These are phyloP conservation scores for Populus trichocarpa DNA, from an alignment of 441 rosid species.

Conservation along the genomic window DNA sequence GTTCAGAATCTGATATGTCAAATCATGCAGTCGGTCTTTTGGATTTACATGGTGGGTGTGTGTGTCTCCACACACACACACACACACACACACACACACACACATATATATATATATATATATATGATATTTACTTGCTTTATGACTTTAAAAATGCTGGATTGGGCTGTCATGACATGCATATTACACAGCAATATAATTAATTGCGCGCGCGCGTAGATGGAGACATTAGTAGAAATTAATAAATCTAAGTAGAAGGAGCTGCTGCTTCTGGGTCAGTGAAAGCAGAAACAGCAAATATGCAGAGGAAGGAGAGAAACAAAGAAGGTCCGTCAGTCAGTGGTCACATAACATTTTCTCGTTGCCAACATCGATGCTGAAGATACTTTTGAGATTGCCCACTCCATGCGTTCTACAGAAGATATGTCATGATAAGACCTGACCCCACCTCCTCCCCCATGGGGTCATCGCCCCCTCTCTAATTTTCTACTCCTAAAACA, in stretches of 20 bases:
- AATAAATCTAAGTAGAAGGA: background rate
- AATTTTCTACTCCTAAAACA: background rate
- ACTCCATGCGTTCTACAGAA: background rate
- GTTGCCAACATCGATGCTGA: constrained; percentile 10
- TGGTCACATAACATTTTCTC: constrained; percentile 8
- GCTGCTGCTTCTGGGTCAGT: background rate
- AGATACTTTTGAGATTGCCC: background rate
- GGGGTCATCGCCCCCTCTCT: background rate
- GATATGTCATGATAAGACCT: too few relatives aligned
- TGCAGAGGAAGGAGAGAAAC: background rate
- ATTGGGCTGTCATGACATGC: constrained; percentile 32
- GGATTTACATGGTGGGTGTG: constrained; percentile 23
- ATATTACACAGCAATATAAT: too few relatives aligned
- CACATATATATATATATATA: too few relatives aligned
- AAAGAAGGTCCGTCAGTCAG: background rate
- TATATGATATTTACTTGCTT: constrained; percentile 1
- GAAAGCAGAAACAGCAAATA: background rate
- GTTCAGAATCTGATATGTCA: constrained; percentile 62
- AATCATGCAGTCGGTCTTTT: constrained; percentile 46
- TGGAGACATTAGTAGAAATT: background rate
- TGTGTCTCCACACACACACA: constrained; percentile 13
- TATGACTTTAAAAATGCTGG: constrained; percentile 7
- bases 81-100: too few relatives aligned
- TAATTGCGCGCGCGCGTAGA: background rate
- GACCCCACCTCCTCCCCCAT: background rate